A percentile compares a stretch with the other conserved stretches of the same genome.
Evolutionary conservation across 371 early-diverging fungal genomes (phyloP).

Genomic region (Mucor racemosus): DNA sequence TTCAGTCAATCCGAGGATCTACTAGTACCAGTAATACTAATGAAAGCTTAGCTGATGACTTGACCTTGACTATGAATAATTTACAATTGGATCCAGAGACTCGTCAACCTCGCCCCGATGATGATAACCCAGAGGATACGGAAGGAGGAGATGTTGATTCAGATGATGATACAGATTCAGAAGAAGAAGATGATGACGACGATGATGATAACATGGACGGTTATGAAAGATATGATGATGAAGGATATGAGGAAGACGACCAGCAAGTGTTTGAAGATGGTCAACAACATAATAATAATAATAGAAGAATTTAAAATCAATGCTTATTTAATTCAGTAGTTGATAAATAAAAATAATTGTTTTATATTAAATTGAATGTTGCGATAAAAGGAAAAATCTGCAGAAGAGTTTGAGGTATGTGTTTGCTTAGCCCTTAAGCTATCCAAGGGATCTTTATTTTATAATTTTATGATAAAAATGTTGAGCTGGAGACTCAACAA

Average conservation of each 20-base stretch:
- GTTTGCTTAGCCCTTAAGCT: too few relatives aligned
- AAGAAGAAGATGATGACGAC: too few relatives aligned
- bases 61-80: constrained; percentile 35
- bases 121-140: constrained; percentile 27
- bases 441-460: too few relatives aligned
- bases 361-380: too few relatives aligned
- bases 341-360: too few relatives aligned
- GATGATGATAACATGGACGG: constrained; percentile 33
- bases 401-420: too few relatives aligned
- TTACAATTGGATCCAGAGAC: constrained; percentile 41
- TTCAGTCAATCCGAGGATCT: constrained; percentile 25
- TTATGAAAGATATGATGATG: constrained; percentile 39
- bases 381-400: too few relatives aligned
- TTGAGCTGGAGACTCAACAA: too few relatives aligned
- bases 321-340: not conserved
- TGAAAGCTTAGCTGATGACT: constrained; percentile 43
- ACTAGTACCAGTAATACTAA: not conserved
- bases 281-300: constrained; percentile 7
- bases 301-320: not conserved
- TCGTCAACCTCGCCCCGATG: constrained; percentile 35
- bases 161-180: constrained; percentile 27
- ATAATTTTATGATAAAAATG: too few relatives aligned
- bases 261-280: constrained; percentile 23
- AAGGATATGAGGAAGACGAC: constrained; percentile 39
- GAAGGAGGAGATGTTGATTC: constrained; percentile 24